A percentile compares a stretch with the other conserved stretches of the same genome.
These are phyloP conservation scores for Trichoderma reesei DNA, from an alignment of 495 filamentous ascomycete genomes.

Conservation along the genomic window DNA sequence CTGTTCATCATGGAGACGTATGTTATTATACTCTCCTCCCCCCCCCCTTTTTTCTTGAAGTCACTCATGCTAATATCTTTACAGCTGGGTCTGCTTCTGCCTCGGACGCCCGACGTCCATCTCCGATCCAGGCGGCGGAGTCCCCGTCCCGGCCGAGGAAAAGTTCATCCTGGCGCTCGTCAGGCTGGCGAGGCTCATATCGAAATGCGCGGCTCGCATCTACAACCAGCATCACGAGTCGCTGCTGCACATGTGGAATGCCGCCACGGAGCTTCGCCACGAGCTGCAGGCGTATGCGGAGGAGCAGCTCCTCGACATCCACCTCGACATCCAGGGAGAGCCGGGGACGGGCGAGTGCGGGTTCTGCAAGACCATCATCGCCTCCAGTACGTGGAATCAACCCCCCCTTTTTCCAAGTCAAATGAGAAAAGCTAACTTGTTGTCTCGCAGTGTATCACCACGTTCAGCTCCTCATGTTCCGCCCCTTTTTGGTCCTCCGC, in stretches of 20 bases:
- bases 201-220: not conserved
- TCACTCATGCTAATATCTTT: not conserved
- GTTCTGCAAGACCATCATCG: slow-evolving; percentile 6
- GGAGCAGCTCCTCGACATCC: not conserved
- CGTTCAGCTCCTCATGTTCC: not conserved
- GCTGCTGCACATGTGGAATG: not conserved
- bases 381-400: not conserved
- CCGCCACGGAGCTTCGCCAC: not conserved
- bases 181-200: not conserved
- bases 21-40: not conserved
- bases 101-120: slow-evolving; percentile 3
- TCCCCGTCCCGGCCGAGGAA: not conserved
- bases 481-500: not conserved
- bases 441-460: not conserved
- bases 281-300: not conserved
- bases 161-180: not conserved
- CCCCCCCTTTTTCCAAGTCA: not conserved
- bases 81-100: not conserved
- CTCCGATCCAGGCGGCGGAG: not conserved
- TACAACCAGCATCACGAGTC: slow-evolving; percentile 3
- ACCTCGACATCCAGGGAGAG: not conserved
- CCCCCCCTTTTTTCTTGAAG: not conserved
- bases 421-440: not conserved
- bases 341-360: not conserved
- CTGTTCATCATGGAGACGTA: slow-evolving; percentile 2